These are phyloP conservation scores for Teratosphaeria pseudoeucalypti DNA, from an alignment of 2,329 filamentous ascomycete species.

Conservation along the genomic window DNA sequence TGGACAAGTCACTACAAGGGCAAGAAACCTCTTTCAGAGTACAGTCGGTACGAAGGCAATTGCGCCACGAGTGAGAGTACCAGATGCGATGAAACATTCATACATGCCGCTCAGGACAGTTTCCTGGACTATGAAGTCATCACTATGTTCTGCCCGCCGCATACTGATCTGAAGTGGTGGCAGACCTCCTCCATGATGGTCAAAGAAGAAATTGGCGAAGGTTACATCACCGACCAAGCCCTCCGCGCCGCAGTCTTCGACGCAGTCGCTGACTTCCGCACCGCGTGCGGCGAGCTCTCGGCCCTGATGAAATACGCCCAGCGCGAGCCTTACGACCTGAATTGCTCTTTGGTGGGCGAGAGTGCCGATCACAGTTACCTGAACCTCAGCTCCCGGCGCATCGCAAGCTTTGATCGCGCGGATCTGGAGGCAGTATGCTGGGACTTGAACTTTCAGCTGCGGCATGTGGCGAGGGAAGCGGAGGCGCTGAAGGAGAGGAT, in stretches of 20 bases:
- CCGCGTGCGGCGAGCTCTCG: neutral
- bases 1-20: constrained; percentile 1
- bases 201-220: neutral
- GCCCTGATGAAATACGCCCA: neutral
- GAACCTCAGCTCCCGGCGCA: neutral
- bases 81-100: neutral
- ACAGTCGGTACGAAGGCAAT: neutral
- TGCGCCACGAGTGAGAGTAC: neutral
- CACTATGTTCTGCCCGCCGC: neutral
- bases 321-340: neutral
- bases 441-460: neutral
- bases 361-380: neutral
- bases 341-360: neutral
- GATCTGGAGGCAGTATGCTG: neutral
- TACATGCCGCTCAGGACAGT: neutral
- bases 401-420: neutral
- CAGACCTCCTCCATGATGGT: neutral
- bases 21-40: neutral
- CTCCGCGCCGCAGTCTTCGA: neutral
- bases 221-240: neutral
- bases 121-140: neutral
- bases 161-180: constrained; percentile 2
- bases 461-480: neutral
- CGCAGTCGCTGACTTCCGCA: neutral
- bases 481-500: neutral